Evolutionary conservation across 75 land plant species (phyloP), one percentile per base, ranked within the genome.

Genomic region (Adiantum capillusveneris): DNA sequence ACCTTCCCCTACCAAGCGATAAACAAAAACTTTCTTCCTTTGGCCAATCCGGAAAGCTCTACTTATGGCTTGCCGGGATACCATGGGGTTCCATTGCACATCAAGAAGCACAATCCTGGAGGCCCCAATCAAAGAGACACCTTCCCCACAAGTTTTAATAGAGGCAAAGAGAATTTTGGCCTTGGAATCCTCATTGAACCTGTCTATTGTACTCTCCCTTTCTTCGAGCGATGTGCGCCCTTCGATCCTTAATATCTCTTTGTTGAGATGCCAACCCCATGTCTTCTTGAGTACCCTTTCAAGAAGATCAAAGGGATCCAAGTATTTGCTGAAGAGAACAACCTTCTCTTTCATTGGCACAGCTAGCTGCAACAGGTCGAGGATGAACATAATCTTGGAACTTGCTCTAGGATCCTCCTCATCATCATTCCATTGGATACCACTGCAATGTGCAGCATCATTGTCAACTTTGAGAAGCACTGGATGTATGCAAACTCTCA

Each of bases 141-240:
- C 97, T 43, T 92, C 97, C 18, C 95, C 95, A 75, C 97, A 88
- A 1, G 97, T 89, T 60, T 84, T 92, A 29, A 92, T 85, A 0
- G 97, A 92, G 12, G 90, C 97, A 54, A 86, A 75, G 14, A 92
- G 57, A 21, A 92, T 71, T 41, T 52, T 73, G 0, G 90, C 79
- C 34, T 76, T 75, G 11, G 81, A 45, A 13, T 77, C 84, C 6
- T 31, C 66, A 64, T 92, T 92, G 56, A 88, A 88, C 2, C 19
- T 61, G 0, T 85, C 79, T 73, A 85, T 80, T 0, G 78, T 62
- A 53, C 44, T 48, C 51, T 80, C 84, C 19, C 97, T 63, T 0
- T 68, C 60, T 25, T 78, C 80, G 20, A 65, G 7, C 25, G 24
- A 65, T 16, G 79, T 70, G 6, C 73, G 70, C 7, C 97, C 97